phyloP scores from a whole-genome alignment of 2,329 filamentous ascomycete genomes.

The Orbilia oligospora region DNA sequence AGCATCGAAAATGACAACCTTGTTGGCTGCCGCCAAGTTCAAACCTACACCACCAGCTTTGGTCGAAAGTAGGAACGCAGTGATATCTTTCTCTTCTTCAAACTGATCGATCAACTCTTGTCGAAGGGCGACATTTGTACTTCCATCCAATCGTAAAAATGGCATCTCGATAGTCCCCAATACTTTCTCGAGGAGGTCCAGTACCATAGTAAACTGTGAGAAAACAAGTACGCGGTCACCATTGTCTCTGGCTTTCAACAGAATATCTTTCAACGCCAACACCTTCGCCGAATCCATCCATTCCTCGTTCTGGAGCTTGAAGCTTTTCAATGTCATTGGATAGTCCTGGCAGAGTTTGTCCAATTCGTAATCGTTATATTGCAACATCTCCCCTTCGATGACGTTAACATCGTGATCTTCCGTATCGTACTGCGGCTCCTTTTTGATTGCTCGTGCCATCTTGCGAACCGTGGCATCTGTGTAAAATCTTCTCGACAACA shows the following conservation, averaged over 20 bases:
- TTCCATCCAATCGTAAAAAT: conserved; percentile 89
- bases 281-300: conserved; percentile 88
- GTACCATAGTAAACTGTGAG: conserved; percentile 90
- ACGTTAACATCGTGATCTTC: conserved; percentile 70
- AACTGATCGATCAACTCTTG: conserved; percentile 92
- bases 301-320: conserved; percentile 73
- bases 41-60: conserved; percentile 97
- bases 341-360: conserved; percentile 74
- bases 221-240: conserved; percentile 92
- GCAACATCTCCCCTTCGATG: conserved; percentile 72
- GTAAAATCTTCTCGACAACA: conserved; percentile 87
- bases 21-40: conserved; percentile 95
- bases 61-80: conserved; percentile 92
- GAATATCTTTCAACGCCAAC: conserved; percentile 80
- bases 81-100: conserved; percentile 80
- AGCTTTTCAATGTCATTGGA: conserved; percentile 71
- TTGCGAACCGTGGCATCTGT: conserved; percentile 80
- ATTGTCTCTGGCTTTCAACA: conserved; percentile 80
- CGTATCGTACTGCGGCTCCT: conserved; percentile 71
- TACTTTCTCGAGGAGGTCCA: conserved; percentile 89
- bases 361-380: conserved; percentile 75
- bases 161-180: conserved; percentile 79
- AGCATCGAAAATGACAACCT: conserved; percentile 96
- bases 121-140: conserved; percentile 83
- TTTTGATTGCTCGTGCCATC: conserved; percentile 83